Evolutionary conservation across 768 basidiomycete species (phyloP), one percentile per base, ranked within the genome.

Genomic region (Hypholoma sublateritium): DNA sequence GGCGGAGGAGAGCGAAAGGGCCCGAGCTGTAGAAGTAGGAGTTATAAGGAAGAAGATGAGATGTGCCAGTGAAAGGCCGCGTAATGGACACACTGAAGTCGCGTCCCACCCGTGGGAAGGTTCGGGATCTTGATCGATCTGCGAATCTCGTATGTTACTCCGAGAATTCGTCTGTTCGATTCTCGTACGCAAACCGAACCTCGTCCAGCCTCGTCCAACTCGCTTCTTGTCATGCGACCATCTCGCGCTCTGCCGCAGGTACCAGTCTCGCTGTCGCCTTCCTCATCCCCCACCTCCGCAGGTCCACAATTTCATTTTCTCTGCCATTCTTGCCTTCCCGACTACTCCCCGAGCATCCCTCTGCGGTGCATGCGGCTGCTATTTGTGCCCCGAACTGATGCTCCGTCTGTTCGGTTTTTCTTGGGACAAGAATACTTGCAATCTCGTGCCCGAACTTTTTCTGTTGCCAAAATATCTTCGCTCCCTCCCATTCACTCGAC

Each of bases 41-140:
- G 66, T 68, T 65, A 69, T 70, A 69, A 67, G 65, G 57, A 62
- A 62, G 59, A 56, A 60, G 69, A 57, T 59, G 61, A 55, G 64
- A 62, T 65, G 58, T 50, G 62, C 57, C 60, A 65, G 62, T 59
- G 69, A 68, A 66, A 74, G 75, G 76, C 74, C 76, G 77, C 77
- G 77, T 77, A 75, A 76, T 75, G 63, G 67, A 41, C 46, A 69
- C 58, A 62, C 53, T 63, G 59, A 63, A 71, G 70, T 71, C 74
- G 74, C 72, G 72, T 73, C 70, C 70, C 62, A 25, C 62, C 59
- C 73, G 75, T 75, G 74, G 68, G 75, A 76, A 76, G 32, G 60
- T 57, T 59, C 32, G 13, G 46, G 57, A 56, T 62, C 62, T 55
- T 50, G 65, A 61, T 61, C 45, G 32, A 56, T 66, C 53, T 54